Base-by-base conservation (phyloP, 352 stramenopile genomes). In the Phytophthora constricta region DNA sequence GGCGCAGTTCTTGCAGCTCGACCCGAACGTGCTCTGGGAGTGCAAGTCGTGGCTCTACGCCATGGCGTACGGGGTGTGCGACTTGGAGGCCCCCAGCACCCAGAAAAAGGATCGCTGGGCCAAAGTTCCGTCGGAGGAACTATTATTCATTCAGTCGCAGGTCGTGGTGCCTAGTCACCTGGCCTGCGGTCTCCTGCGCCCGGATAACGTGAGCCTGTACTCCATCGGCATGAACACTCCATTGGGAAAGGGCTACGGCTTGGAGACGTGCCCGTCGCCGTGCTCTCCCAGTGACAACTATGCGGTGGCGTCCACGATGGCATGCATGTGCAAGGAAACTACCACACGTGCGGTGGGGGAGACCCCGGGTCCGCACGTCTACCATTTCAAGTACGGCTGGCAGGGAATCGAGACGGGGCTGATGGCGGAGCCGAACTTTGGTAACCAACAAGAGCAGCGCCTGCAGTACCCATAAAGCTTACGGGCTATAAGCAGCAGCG, bases 341-440 rank as follows among this genome's bases (percentile, higher is more conserved):
- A 88, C 63, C 75, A 87, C 50, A 76, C 79, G 22, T 89, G 76
- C 33, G 74, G 76, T 42, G 74, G 66, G n/a, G 33, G 68, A 66
- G 14, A 72, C 70, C 20, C 61, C 74, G 1, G 78, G 80, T 7
- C 80, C 82, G 27, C 76, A 82, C 47, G 86, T 93, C 31, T 91
- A 93, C 66, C 86, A 91, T 65, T 93, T 88, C 68, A 92, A 93
- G 68, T 92, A 91, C 62, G 86, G 86, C 48, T 93, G 86, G 86
- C 83, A 93, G 60, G 80, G 77, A 23, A 74, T 88, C 46, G 85
- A 87, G 51, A 67, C 62, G 45, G 66, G 66, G 37, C 62, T 82
- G 10, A 60, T 82, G 62, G 49, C 46, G 33, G 70, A 76, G 28
- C 43, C 70, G 23, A 72, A 66, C 52, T 70, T 65, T 62, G 62